Evolutionary conservation across 2,329 filamentous ascomycete species (phyloP), one percentile per base, ranked within the genome.

Genomic region (Ceratocystiopsis sp.): DNA sequence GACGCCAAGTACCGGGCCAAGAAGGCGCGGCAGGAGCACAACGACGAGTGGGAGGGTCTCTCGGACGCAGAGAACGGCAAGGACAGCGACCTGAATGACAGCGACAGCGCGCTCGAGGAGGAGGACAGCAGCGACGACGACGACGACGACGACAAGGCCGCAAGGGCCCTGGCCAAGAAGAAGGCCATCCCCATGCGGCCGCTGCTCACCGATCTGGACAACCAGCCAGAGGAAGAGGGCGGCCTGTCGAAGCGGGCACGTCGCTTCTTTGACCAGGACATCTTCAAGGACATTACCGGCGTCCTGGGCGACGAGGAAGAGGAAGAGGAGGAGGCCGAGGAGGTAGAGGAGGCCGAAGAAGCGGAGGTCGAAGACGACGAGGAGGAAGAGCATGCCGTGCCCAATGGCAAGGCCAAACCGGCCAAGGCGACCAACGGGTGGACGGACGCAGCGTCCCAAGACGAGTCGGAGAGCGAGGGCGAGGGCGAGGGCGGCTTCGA

Each of bases 1-100:
- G 87, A 96, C 57, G 79, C 87, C 15, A 96, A 95, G 59, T 82
- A 83, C 55, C 78, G 84, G 36, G 86, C 89, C 3, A 98, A 96
- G 66, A 85, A 85, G 57, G 80, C 84, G 8, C 75, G 87, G 43
- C 78, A 83, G 55, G 76, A 85, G 54, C 77, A 82, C 48, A 77
- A 82, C 42, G 84, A 93, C 46, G 87, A 94, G 56, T 98, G 87
- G 80, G 83, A 93, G 52, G 91, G 91, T 1, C 76, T 96, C 46
- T 93, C 84, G 18, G 75, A 69, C 14, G 47, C 42, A 12, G 48
- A 48, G 25, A 11, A 29, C 25, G 25, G 9, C 7, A 8, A 11
- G 25, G 25, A 29, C 25, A 73, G 72, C 38, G 73, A 74, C 45
- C 63, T 71, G n/a, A 62, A 63, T 25, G 68, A 67, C 15, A 71